phyloP scores from a whole-genome alignment of 441 rosid species.

The Euphorbia celastroides region DNA sequence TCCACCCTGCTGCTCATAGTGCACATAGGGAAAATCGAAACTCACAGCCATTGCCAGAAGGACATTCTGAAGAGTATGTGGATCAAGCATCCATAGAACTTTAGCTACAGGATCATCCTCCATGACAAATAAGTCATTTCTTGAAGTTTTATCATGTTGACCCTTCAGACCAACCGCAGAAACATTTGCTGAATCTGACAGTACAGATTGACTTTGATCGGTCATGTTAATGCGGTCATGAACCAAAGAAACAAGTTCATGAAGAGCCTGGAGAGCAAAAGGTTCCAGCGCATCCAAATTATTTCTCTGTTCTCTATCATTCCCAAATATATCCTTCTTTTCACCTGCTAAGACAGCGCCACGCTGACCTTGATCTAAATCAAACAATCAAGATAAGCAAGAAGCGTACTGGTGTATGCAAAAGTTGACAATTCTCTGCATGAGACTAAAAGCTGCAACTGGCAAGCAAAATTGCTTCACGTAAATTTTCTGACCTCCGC shows the following conservation, averaged over 20 bases:
- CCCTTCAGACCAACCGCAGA: constrained; percentile 26
- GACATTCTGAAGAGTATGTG: constrained; percentile 43
- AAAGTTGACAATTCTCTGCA: constrained; percentile 18
- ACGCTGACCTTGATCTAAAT: constrained; percentile 32
- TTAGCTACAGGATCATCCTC: constrained; percentile 75
- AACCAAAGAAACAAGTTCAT: constrained; percentile 67
- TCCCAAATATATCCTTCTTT: constrained; percentile 28
- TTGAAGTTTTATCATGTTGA: constrained; percentile 20
- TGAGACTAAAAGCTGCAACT: constrained; percentile 8
- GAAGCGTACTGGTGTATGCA: constrained; percentile 12
- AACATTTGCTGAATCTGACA: constrained; percentile 30
- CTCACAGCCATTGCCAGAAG: constrained; percentile 75
- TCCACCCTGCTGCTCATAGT: constrained; percentile 15
- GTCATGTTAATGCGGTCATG: constrained; percentile 52
- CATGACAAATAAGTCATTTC: constrained; percentile 26
- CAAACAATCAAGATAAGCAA: constrained; percentile 17
- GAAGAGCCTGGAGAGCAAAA: constrained; percentile 50
- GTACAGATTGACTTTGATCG: constrained; percentile 29
- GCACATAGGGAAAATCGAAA: constrained; percentile 11
- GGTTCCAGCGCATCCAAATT: constrained; percentile 49
- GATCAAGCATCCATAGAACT: constrained; percentile 55
- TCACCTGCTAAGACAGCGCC: constrained; percentile 22
- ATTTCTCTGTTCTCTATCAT: constrained; percentile 23
- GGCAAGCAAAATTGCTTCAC: constrained; percentile 6
- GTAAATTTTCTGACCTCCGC: constrained; percentile 27